These are phyloP conservation scores for Diaporthe citriasiana DNA, from an alignment of 2,329 filamentous ascomycete genomes.

Conservation along the genomic window DNA sequence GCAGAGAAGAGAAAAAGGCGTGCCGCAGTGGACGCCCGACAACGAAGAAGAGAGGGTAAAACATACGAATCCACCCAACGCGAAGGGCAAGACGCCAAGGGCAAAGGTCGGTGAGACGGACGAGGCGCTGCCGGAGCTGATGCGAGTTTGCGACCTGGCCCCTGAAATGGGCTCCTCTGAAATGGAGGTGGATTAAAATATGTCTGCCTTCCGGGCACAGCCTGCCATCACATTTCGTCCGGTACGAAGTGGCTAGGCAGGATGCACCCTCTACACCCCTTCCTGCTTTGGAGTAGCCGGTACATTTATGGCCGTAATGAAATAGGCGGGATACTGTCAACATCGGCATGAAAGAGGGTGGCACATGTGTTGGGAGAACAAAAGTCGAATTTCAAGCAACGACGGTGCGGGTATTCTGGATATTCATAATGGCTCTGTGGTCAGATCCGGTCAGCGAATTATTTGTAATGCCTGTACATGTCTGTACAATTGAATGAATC, in stretches of 20 bases:
- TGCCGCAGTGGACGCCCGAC: slow-evolving; percentile 41
- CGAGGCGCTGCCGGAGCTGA: slow-evolving; percentile 23
- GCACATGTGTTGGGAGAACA: not conserved
- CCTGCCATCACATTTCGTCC: not conserved
- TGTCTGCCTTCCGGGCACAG: not conserved
- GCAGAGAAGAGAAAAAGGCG: slow-evolving; percentile 34
- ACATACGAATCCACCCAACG: slow-evolving; percentile 33
- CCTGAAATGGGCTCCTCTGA: not conserved
- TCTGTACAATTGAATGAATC: slow-evolving; percentile 11
- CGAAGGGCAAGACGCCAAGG: slow-evolving; percentile 11
- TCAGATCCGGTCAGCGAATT: slow-evolving; percentile 25
- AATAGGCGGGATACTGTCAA: not conserved
- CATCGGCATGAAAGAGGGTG: not conserved
- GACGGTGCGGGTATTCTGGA: slow-evolving; percentile 18
- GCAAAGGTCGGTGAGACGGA: not conserved
- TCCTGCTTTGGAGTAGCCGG: not conserved
- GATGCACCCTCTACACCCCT: not conserved
- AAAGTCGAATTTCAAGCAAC: slow-evolving; percentile 25
- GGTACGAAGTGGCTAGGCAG: not conserved
- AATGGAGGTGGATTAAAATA: not conserved
- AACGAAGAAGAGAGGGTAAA: slow-evolving; percentile 35
- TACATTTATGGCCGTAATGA: not conserved
- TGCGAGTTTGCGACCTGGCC: slow-evolving; percentile 5
- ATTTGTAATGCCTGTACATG: slow-evolving; percentile 23
- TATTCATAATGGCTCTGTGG: slow-evolving; percentile 18